Base-by-base conservation (phyloP, 257 asterid species). In the Henckelia pumila region DNA sequence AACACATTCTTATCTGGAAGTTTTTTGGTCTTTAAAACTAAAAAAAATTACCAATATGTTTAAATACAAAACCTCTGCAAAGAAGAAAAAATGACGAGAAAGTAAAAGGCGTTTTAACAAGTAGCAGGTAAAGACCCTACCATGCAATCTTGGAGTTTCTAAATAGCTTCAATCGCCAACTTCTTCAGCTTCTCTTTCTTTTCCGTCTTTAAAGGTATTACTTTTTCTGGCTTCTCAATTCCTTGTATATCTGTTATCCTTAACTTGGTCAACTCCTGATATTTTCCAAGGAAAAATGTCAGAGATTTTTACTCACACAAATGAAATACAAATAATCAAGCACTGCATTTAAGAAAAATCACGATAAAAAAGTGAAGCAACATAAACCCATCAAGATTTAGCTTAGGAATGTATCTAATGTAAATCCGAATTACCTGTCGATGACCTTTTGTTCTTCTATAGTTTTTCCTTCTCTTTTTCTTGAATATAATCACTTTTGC, bases 391-490 rank as follows among this genome's bases (percentile, higher is more conserved):
- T 28, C 32, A 40, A 63, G 4, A 50, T 28, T 20, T 17, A 59
- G 25, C 56, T 16, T 20, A 5, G 28, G 63, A 66, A 73, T n/a
- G 33, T 20, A 56, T 64, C 61, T 50, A 50, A 17, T 4, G 19
- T 4, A 66, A 7, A 69, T 40, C 68, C 55, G 59, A 71, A 59
- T 62, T 80, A 90, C 99, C 97, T 90, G 99, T 22, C 99, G 80
- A 80, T 93, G 99, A 68, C 99, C 99, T 23, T 77, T 84, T 10
- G 81, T 88, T 80, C 96, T 85, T 76, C 99, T 82, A 72, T 93
- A 93, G 81, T 93, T 93, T 89, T 93, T 93, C 60, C 99, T 82
- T 80, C 96, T 90, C 71, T 90, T 93, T 77, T 93, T 93, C 96
- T 93, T 93, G 85, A 93, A 93, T 75, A 93, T 80, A 74, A 93